A percentile compares a stretch with the other conserved stretches of the same genome.
Conservation (phyloP, 345 rosid genomes). For the Citrus trifoliata region DNA sequence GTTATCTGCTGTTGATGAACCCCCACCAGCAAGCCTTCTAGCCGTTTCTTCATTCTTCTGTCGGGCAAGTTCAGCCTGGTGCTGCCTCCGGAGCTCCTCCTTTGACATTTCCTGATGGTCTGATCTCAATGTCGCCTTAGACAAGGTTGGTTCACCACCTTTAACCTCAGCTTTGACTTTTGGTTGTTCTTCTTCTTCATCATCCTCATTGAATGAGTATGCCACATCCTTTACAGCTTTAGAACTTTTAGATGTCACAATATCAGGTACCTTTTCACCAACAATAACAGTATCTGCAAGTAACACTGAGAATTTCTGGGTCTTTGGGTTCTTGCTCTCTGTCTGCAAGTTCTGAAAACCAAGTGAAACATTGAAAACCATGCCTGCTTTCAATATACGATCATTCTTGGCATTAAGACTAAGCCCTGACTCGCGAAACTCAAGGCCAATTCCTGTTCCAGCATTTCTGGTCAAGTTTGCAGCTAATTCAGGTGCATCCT, state of each 20-base stretch:
- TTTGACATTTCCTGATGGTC: constrained; percentile 50
- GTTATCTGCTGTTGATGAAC: constrained; percentile 26
- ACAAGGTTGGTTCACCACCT: constrained; percentile 20
- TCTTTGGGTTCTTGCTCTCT: constrained; percentile 31
- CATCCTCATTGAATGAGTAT: constrained; percentile 54
- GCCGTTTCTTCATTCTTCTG: constrained; percentile 63
- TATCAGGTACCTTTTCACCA: constrained; percentile 33
- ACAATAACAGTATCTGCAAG: constrained; percentile 56
- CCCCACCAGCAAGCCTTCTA: constrained; percentile 52
- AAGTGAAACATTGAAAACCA: constrained; percentile 54
- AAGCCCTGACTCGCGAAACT: constrained; percentile 56
- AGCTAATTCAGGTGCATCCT: constrained; percentile 39
- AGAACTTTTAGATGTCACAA: constrained; percentile 43
- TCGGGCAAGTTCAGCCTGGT: constrained; percentile 59
- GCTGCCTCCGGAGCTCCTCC: constrained; percentile 55
- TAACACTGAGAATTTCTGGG: constrained; percentile 30
- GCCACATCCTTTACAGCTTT: constrained; percentile 55
- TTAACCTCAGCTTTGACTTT: constrained; percentile 29
- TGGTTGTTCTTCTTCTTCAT: constrained; percentile 38
- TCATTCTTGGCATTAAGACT: constrained; percentile 49
- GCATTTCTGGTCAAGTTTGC: constrained; percentile 46
- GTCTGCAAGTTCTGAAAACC: constrained; percentile 51
- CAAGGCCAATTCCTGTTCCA: constrained; percentile 58
- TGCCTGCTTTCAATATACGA: constrained; percentile 31
- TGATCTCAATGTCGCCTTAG: constrained; percentile 54